These are phyloP conservation scores for Hypericum perforatum DNA, from an alignment of 345 rosid species.

Conservation along the genomic window DNA sequence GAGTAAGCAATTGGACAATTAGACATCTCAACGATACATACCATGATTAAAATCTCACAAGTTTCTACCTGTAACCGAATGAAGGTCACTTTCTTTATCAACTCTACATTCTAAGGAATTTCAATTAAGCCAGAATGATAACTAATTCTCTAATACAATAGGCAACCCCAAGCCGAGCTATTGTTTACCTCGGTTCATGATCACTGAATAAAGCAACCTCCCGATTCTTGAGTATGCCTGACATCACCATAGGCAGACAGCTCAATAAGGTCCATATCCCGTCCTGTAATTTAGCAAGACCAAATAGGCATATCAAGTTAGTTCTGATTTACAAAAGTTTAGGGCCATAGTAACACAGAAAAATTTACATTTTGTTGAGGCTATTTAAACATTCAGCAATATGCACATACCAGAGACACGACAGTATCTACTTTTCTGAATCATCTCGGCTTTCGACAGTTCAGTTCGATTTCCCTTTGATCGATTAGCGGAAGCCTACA, in stretches of 20 bases:
- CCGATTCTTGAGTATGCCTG: slow-evolving; percentile 42
- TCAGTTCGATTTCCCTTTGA: slow-evolving; percentile 83
- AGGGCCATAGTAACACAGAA: no score
- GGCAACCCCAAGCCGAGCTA: no score
- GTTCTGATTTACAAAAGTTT: neutral
- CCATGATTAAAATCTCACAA: no score
- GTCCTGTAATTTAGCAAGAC: slow-evolving; percentile 31
- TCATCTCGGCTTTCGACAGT: slow-evolving; percentile 71
- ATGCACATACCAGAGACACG: slow-evolving; percentile 62
- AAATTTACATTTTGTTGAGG: neutral
- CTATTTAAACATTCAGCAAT: neutral
- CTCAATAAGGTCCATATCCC: slow-evolving; percentile 91
- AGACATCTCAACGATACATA: no score
- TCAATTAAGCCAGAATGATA: no score
- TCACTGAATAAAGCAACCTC: slow-evolving; percentile 85
- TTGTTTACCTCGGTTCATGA: neutral
- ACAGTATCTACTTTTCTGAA: slow-evolving; percentile 78
- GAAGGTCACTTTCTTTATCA: no score
- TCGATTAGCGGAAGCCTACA: slow-evolving; percentile 76
- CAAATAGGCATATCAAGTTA: slow-evolving; percentile 10
- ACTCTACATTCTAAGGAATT: no score
- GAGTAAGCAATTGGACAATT: no score
- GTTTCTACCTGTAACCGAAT: no score
- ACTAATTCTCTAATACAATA: no score
- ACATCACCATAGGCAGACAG: slow-evolving; percentile 85